These are phyloP conservation scores for Tripterygium wilfordii DNA, from an alignment of 177 flowering plant species.

Conservation along the genomic window DNA sequence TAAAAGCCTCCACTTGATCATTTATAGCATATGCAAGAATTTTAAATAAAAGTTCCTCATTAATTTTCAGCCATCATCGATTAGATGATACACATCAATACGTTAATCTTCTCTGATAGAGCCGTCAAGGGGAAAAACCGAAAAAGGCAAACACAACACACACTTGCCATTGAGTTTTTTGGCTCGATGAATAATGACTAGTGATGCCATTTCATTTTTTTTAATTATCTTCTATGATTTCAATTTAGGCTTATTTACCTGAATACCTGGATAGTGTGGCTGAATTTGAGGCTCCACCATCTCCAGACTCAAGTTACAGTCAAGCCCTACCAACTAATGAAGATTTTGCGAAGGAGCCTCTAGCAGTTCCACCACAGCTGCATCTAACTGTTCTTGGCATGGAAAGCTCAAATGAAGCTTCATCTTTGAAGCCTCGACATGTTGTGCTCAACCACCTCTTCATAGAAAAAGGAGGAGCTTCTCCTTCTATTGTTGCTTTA, in stretches of 20 bases:
- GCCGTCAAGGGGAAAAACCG: too few species aligned
- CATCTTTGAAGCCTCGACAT: constrained; percentile 66
- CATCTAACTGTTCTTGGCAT: constrained; percentile 54
- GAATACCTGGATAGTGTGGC: constrained; percentile 67
- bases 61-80: too few species aligned
- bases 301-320: constrained; percentile 77
- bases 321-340: constrained; percentile 55
- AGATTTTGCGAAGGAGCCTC: constrained; percentile 82
- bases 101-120: too few species aligned
- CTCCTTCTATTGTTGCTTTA: constrained; percentile 75
- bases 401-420: constrained; percentile 33
- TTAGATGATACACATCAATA: too few species aligned
- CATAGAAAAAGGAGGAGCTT: constrained; percentile 69
- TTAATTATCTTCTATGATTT: neutral
- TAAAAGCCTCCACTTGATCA: too few species aligned
- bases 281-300: constrained; percentile 77
- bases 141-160: too few species aligned
- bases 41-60: too few species aligned
- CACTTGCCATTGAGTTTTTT: neutral
- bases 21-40: too few species aligned
- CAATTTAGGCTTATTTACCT: constrained; percentile 66
- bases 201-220: too few species aligned
- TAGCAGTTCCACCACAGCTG: constrained; percentile 65
- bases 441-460: constrained; percentile 89
- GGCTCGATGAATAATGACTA: neutral